phyloP scores from a whole-genome alignment of 345 rosid species.

The Arabis alpina region DNA sequence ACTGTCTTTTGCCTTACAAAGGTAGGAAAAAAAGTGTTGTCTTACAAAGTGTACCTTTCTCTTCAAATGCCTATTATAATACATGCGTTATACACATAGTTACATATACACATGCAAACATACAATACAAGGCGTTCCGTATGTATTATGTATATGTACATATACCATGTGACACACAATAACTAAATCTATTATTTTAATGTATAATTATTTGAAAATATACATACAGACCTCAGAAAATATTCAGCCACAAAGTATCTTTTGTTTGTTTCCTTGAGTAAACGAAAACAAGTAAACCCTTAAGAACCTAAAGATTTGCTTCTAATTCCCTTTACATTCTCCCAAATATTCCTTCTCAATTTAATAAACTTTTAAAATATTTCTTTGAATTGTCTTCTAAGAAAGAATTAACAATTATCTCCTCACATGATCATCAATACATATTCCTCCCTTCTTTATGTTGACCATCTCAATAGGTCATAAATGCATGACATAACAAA shows the following conservation, averaged over 20 bases:
- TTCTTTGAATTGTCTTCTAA: slow-evolving; percentile 22
- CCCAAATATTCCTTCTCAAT: slow-evolving; percentile 71
- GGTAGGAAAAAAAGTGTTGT: neutral
- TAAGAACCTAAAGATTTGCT: slow-evolving; percentile 48
- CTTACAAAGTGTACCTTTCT: slow-evolving; percentile 24
- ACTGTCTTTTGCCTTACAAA: slow-evolving; percentile 22
- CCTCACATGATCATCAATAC: slow-evolving; percentile 47
- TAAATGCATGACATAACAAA: slow-evolving; percentile 31
- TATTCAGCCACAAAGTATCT: slow-evolving; percentile 46
- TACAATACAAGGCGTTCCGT: slow-evolving; percentile 13
- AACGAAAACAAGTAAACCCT: slow-evolving; percentile 49
- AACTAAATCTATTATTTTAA: neutral
- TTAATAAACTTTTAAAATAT: slow-evolving; percentile 36
- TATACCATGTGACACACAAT: slow-evolving; percentile 11
- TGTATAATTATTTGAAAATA: slow-evolving; percentile 2
- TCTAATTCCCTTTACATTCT: slow-evolving; percentile 66
- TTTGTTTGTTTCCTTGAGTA: slow-evolving; percentile 58
- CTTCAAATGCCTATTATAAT: neutral
- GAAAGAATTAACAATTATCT: slow-evolving; percentile 42
- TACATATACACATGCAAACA: neutral
- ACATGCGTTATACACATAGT: slow-evolving; percentile 4
- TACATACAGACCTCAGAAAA: slow-evolving; percentile 39
- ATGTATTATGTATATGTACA: neutral
- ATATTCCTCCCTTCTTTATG: neutral
- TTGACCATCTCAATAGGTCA: slow-evolving; percentile 27